Evolutionary conservation across 2,329 filamentous ascomycete species (phyloP), one percentile per base, ranked within the genome.

Genomic region (Bisporella sp.): DNA sequence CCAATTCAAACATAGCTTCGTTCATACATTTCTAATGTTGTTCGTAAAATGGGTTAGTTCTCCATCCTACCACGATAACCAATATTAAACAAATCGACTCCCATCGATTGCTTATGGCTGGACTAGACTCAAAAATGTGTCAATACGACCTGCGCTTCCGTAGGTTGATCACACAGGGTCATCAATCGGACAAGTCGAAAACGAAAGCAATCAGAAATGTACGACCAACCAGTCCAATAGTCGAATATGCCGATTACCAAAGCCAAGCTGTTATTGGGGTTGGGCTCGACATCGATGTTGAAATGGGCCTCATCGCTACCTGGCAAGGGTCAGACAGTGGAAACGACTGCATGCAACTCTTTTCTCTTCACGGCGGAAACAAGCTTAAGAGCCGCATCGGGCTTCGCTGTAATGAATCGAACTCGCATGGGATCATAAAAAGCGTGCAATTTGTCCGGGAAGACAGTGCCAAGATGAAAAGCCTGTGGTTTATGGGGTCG

Each of bases 121-220:
- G 79, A 1, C 64, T 80, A 2, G 58, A 65, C 32, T 71, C 69
- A 59, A 68, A 60, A 48, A 75, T 84, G 67, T 69, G 69, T 1
- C 64, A 82, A 5, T 84, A 81, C 58, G 81, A 85, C 54, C 54
- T 77, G 32, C 77, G 81, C 1, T 79, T 71, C 55, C 55, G 54
- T 29, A 57, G 58, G 52, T 12, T 42, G 6, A 28, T 51, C 45
- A 47, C 21, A 21, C 21, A 21, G 21, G 21, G 21, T 21, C 21
- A 21, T 21, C 21, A 21, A 21, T 21, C 21, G 21, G 21, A 21
- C 21, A 21, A 21, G 21, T 21, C 21, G 43, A 39, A 45, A 9
- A 9, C 28, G 5, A 12, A 12, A 29, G 28, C 45, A n/a, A 13
- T 13, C 3, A 32, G 42, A 1, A 55, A 51, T 28, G 11, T 13